Evolutionary conservation across 2,329 filamentous ascomycete species (phyloP), one percentile per base, ranked within the genome.

Genomic region (Colletotrichum sp.): DNA sequence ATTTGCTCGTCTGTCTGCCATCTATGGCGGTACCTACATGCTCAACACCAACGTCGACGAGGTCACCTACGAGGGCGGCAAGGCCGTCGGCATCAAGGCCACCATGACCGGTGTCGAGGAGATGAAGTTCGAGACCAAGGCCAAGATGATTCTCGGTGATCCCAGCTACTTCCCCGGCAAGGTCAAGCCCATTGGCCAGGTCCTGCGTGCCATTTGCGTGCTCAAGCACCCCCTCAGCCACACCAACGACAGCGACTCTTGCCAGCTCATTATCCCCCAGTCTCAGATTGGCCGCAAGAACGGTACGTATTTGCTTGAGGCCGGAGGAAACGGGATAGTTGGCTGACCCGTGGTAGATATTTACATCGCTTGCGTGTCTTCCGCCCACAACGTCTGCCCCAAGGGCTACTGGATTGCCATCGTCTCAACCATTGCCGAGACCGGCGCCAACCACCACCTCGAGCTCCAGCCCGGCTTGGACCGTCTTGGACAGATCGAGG

Each of bases 401-500:
- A 98, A 98, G 91, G 96, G 96, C 77, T 99, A 98, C 92, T 99
- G 98, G 90, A 95, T 99, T 81, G 97, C 97, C 81, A 99, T 99
- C 77, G 96, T 99, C 79, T 98, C 96, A 64, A 99, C 97, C 76
- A 98, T 99, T 83, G 95, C 97, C 78, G 98, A 99, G 90, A 93
- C 93, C 60, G 89, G 93, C 77, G 93, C 95, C 79, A 99, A 99
- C 91, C 96, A 98, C 87, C 97, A 99, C 87, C 90, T 98, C 74
- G 97, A 99, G 89, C 93, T 99, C 59, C 93, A 97, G 87, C 93
- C 96, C 34, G 97, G 96, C 82, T 93, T 99, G 79, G 96, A 98
- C 83, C 93, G 96, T 79, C 93, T 99, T 34, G 97, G 97, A 80
- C 92, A 92, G 85, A 97, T 98, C 78, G 96, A 99, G 88, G 97